Percentiles rank a stretch among this genome's conserved stretches.
Evolutionary conservation across 164 flowering plant genomes (phyloP).

Genomic region (Dillenia suffruticosa): DNA sequence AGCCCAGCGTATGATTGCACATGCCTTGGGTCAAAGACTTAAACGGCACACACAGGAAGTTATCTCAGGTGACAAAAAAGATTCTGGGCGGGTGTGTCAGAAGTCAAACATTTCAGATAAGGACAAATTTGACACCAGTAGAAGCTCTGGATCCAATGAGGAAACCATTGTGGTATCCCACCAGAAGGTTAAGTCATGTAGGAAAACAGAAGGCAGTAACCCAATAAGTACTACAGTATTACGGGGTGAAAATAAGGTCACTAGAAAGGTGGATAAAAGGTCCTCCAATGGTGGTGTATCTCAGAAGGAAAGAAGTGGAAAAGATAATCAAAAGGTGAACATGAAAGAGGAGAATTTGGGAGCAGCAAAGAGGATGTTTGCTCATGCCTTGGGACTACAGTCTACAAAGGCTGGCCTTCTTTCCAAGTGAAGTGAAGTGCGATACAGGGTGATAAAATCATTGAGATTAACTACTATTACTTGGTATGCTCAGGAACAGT

Average conservation of each 20-base stretch:
- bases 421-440: conserved; percentile 18
- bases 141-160: conserved; percentile 6
- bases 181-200: conserved; percentile 4
- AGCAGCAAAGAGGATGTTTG: conserved; percentile 91
- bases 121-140: conserved; percentile 8
- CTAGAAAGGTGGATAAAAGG: conserved; percentile 6
- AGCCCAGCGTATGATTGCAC: conserved; percentile 94
- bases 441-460: too few species aligned
- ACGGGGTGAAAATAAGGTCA: conserved; percentile 10
- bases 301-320: conserved; percentile 21
- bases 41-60: conserved; percentile 13
- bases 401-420: conserved; percentile 26
- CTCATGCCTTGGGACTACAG: conserved; percentile 65
- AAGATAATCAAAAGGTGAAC: conserved; percentile 18
- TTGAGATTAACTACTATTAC: not conserved
- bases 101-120: conserved; percentile 12
- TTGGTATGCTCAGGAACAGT: not conserved
- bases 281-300: conserved; percentile 9
- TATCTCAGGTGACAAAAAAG: conserved; percentile 3
- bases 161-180: conserved; percentile 9
- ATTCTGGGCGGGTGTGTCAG: not conserved
- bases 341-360: conserved; percentile 54
- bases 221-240: conserved; percentile 1
- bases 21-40: conserved; percentile 78
- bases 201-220: conserved; percentile 7